Conservation (phyloP, 768 basidiomycete genomes). For the Pholiota molesta region DNA sequence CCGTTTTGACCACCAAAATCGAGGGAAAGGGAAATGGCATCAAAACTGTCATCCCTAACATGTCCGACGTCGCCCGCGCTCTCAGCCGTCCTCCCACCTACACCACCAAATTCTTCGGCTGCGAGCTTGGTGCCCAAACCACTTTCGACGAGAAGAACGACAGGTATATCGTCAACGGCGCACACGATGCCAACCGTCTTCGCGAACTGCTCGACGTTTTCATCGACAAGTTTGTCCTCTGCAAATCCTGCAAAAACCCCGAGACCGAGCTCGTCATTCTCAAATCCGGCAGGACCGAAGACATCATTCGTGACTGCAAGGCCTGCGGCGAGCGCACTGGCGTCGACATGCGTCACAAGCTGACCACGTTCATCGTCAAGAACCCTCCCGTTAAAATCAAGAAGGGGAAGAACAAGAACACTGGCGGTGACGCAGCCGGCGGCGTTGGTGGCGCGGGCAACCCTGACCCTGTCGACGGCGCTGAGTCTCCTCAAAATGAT, state of each 20-base stretch:
- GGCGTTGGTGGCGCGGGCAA: conserved; percentile 48
- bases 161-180: conserved; percentile 98
- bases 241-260: conserved; percentile 97
- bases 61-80: conserved; percentile 96
- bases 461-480: conserved; percentile 36
- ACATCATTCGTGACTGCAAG: conserved; percentile 96
- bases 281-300: conserved; percentile 77
- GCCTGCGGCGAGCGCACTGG: conserved; percentile 93
- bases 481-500: conserved; percentile 41
- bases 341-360: conserved; percentile 96
- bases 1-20: conserved; percentile 90
- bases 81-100: conserved; percentile 94
- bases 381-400: conserved; percentile 92
- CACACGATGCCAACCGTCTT: conserved; percentile 88
- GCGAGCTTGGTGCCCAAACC: conserved; percentile 97
- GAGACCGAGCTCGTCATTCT: conserved; percentile 95
- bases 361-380: conserved; percentile 95
- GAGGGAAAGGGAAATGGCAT: conserved; percentile 99
- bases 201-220: conserved; percentile 95
- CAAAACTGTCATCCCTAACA: conserved; percentile 98
- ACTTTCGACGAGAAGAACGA: conserved; percentile 96
- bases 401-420: conserved; percentile 68
- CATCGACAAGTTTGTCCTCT: conserved; percentile 98
- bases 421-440: conserved; percentile 50
- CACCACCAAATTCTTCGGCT: conserved; percentile 99